phyloP scores from a whole-genome alignment of 192 early-diverging fungal species.

The Obelidium mucronatum region DNA sequence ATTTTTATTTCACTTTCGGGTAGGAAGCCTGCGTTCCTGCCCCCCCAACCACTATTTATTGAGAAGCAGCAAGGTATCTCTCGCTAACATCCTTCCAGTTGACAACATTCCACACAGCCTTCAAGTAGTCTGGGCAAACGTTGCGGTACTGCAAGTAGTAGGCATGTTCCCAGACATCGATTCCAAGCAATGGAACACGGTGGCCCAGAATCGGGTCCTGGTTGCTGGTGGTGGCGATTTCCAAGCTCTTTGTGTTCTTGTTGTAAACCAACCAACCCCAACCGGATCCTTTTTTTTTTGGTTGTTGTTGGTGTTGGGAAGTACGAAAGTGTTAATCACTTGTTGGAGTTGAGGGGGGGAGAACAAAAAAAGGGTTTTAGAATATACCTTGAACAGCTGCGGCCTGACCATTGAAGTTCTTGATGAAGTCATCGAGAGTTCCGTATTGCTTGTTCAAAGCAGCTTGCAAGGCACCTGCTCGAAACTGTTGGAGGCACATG shows the following conservation, averaged over 20 bases:
- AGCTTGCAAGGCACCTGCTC: slow-evolving; percentile 62
- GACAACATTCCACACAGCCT: slow-evolving; percentile 92
- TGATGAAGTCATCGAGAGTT: slow-evolving; percentile 78
- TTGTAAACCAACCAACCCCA: slow-evolving; percentile 96
- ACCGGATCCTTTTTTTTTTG: slow-evolving; percentile 58
- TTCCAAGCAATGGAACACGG: slow-evolving; percentile 83
- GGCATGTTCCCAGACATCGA: slow-evolving; percentile 97
- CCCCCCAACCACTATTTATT: too few relatives aligned
- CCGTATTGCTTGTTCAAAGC: slow-evolving; percentile 88
- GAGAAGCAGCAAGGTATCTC: slow-evolving; percentile 75
- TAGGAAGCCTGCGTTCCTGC: too few relatives aligned
- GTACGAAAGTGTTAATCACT: too few relatives aligned
- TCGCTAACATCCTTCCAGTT: slow-evolving; percentile 97
- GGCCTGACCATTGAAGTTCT: slow-evolving; percentile 78
- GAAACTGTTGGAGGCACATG: too few relatives aligned
- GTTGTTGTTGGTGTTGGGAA: neutral
- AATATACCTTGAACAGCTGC: slow-evolving; percentile 84
- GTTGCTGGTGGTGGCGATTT: slow-evolving; percentile 88
- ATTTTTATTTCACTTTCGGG: too few relatives aligned
- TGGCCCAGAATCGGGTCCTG: slow-evolving; percentile 54
- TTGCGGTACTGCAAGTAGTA: slow-evolving; percentile 99
- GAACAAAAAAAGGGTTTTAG: too few relatives aligned
- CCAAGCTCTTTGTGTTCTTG: slow-evolving; percentile 74
- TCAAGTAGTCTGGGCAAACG: slow-evolving; percentile 94
- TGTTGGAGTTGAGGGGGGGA: too few relatives aligned